Base-by-base conservation (phyloP, 2,329 filamentous ascomycete species). In the Beauveria brongniartii region DNA sequence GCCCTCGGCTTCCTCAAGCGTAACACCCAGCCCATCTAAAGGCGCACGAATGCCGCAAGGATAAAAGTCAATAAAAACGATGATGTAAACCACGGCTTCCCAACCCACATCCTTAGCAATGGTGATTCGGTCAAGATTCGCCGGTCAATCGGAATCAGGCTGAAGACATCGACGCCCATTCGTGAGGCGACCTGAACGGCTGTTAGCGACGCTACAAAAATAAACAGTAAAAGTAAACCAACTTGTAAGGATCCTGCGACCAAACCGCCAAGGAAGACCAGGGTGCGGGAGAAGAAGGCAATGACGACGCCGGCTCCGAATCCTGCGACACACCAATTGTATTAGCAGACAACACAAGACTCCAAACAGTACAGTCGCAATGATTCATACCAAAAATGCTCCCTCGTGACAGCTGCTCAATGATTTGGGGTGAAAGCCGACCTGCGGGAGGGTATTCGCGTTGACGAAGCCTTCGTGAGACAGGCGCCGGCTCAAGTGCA, bases 1-100 rank as follows among this genome's bases (percentile, higher is more conserved):
- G 90, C 91, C 1, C 77, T 84, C 73, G 83, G 82, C 60, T 99
- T 93, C 93, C 78, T 99, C 68, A 83, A 90, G 76, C 84, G 90
- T 69, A 94, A 99, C 78, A 95, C 90, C n/a, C 80, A 82, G 68
- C 83, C 86, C 37, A 48, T 30, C 66, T 75, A 84, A 61, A 87
- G 80, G 55, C 68, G 71, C 59, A 72, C 71, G 66, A 76, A 73
- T 16, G 74, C 74, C 55, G 88, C 87, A 68, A 92, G 73, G 28
- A 87, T 82, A 74, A 92, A 92, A 30, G 89, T 88, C 47, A 84
- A 69, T n/a, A 85, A 84, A 71, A 92, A 92, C 3, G 86, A 85
- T 24, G 86, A 70, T 69, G 87, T 88, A 70, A 89, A 88, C 20
- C 82, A 82, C 2, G 83, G 80, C 66, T 85, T 82, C 63, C 81